phyloP scores from a whole-genome alignment of 2,329 filamentous ascomycete species.

The Botrytis squamosa region DNA sequence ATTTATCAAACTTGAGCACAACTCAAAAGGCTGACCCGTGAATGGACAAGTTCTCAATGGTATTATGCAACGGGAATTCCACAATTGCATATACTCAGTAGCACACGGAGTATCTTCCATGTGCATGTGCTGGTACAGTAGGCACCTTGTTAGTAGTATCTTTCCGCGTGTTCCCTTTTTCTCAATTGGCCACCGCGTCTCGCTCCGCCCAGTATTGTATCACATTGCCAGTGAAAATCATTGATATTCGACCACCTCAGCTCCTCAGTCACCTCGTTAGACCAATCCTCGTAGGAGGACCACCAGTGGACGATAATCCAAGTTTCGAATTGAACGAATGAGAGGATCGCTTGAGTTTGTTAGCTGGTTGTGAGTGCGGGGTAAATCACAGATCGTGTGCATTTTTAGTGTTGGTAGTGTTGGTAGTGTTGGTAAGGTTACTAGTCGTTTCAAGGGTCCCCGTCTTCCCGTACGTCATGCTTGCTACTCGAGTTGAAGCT shows the following conservation, averaged over 20 bases:
- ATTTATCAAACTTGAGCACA: neutral
- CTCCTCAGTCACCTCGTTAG: neutral
- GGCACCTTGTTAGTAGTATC: neutral
- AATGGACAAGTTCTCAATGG: neutral
- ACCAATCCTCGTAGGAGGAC: neutral
- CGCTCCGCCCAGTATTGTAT: neutral
- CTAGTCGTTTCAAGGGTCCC: constrained; percentile 1
- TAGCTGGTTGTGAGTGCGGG: neutral
- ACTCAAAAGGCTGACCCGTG: neutral
- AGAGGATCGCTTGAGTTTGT: neutral
- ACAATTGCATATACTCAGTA: neutral
- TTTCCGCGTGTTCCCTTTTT: neutral
- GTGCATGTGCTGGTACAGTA: neutral
- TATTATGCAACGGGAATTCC: neutral
- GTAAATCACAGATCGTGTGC: neutral
- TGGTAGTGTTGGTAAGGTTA: too few relatives aligned
- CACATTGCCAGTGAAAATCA: neutral
- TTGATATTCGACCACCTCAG: neutral
- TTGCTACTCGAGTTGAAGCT: constrained; percentile 6
- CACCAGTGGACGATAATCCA: neutral
- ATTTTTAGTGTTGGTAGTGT: neutral
- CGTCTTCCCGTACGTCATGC: constrained; percentile 6
- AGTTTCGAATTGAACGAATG: neutral
- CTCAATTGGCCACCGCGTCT: neutral
- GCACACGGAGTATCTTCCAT: neutral